phyloP scores from a whole-genome alignment of 805 yeast genomes.

The Hanseniaspora occidentalis region DNA sequence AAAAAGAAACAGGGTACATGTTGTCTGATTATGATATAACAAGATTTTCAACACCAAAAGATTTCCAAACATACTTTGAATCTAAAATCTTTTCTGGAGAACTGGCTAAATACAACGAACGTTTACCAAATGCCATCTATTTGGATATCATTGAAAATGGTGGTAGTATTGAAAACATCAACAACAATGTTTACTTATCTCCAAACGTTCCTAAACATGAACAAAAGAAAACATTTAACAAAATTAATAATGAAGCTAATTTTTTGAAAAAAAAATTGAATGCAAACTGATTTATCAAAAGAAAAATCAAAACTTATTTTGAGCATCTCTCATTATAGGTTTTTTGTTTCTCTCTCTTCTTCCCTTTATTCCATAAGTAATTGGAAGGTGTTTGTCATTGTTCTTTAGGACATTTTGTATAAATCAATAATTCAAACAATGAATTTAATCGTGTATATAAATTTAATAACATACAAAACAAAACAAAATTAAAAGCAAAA shows the following conservation, averaged over 20 bases:
- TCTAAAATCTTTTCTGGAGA: constrained; percentile 22
- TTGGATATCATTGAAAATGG: constrained; percentile 37
- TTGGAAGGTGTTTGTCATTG: too few relatives aligned
- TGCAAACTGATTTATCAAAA: too few relatives aligned
- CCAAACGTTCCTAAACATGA: constrained; percentile 1
- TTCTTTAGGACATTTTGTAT: too few relatives aligned
- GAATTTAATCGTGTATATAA: too few relatives aligned
- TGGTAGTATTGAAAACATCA: constrained; percentile 14
- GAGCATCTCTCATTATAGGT: too few relatives aligned
- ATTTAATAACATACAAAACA: too few relatives aligned
- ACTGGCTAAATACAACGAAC: constrained; percentile 36
- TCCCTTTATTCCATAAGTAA: too few relatives aligned
- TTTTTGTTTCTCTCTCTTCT: too few relatives aligned
- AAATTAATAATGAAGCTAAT: constrained; percentile 3
- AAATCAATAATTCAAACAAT: too few relatives aligned
- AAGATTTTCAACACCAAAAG: constrained; percentile 18
- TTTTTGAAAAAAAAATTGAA: background rate
- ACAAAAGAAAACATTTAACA: constrained; percentile 5
- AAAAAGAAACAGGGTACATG: constrained; percentile 25
- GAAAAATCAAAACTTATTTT: too few relatives aligned
- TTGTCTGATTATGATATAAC: constrained; percentile 29
- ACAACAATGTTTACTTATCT: constrained; percentile 11
- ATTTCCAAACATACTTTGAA: constrained; percentile 18
- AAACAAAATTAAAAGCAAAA: too few relatives aligned
- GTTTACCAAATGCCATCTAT: constrained; percentile 65